Conservation (phyloP, 2,329 filamentous ascomycete species). For the Colletotrichum cordylinicola region DNA sequence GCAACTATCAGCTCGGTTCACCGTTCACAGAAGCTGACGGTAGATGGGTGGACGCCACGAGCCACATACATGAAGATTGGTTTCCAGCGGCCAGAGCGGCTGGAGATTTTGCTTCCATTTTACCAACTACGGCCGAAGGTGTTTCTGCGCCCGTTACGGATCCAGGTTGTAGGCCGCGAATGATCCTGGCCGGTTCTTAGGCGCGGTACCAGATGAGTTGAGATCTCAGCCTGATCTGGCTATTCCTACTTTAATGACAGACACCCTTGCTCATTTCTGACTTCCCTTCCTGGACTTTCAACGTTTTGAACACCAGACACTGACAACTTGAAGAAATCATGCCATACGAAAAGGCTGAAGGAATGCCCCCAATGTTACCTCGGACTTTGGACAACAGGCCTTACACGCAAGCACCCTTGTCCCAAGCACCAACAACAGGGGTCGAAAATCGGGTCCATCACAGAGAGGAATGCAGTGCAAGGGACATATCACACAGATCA, state of each 20-base stretch:
- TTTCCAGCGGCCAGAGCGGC: not conserved
- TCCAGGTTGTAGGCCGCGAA: not conserved
- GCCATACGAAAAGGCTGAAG: not conserved
- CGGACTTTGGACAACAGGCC: not conserved
- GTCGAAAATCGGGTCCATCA: not conserved
- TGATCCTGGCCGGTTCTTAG: not conserved
- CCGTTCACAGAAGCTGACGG: not conserved
- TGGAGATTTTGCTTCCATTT: not conserved
- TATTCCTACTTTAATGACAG: not conserved
- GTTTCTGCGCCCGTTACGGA: not conserved
- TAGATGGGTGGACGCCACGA: not conserved
- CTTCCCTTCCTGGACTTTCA: not conserved
- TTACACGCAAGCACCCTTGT: not conserved
- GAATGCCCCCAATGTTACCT: not conserved
- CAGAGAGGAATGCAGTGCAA: not conserved
- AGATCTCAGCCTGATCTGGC: not conserved
- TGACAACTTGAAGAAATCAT: not conserved
- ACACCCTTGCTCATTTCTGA: not conserved
- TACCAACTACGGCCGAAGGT: not conserved
- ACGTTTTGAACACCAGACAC: not conserved
- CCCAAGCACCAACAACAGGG: not conserved
- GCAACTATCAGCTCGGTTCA: not conserved
- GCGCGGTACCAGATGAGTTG: not conserved
- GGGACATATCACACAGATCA: not conserved
- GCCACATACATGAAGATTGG: not conserved